Evolutionary conservation across 176 grass and related monocot species (phyloP).

Genomic region (Carex cristatella): DNA sequence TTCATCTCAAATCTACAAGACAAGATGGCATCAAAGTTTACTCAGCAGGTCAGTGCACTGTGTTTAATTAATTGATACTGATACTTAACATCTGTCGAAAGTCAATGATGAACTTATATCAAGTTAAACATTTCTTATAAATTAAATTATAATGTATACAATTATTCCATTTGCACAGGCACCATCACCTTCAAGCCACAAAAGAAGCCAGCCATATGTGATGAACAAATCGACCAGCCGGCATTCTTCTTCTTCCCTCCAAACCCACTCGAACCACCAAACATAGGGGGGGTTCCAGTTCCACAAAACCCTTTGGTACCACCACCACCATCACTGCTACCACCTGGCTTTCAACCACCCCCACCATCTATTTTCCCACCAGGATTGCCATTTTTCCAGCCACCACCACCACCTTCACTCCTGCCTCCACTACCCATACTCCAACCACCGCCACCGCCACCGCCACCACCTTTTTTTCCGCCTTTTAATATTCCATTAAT

Average conservation of each 20-base stretch:
- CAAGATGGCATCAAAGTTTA: conserved; percentile 23
- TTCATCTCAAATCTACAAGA: conserved; percentile 19
- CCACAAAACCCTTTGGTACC: conserved; percentile 16
- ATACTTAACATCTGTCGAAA: neutral
- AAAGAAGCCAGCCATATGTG: conserved; percentile 25
- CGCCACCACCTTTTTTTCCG: neutral
- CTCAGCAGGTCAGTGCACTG: conserved; percentile 10
- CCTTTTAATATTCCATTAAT: neutral
- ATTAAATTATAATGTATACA: neutral
- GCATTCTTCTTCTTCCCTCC: conserved; percentile 25
- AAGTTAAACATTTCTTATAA: neutral
- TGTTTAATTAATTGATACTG: neutral
- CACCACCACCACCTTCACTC: neutral
- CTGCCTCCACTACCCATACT: conserved; percentile 7
- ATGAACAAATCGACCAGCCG: conserved; percentile 12
- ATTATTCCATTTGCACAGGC: conserved; percentile 7
- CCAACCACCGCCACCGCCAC: neutral
- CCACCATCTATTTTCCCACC: conserved; percentile 18
- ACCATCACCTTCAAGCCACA: conserved; percentile 31
- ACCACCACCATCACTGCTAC: neutral
- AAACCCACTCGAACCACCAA: conserved; percentile 18
- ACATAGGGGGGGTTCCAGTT: conserved; percentile 20
- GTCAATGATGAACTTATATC: neutral
- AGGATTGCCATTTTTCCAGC: conserved; percentile 1
- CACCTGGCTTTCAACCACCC: neutral